Evolutionary conservation across 2,329 filamentous ascomycete genomes (phyloP), one percentile per base, ranked within the genome.

Genomic region (Hypocrella siamensis): DNA sequence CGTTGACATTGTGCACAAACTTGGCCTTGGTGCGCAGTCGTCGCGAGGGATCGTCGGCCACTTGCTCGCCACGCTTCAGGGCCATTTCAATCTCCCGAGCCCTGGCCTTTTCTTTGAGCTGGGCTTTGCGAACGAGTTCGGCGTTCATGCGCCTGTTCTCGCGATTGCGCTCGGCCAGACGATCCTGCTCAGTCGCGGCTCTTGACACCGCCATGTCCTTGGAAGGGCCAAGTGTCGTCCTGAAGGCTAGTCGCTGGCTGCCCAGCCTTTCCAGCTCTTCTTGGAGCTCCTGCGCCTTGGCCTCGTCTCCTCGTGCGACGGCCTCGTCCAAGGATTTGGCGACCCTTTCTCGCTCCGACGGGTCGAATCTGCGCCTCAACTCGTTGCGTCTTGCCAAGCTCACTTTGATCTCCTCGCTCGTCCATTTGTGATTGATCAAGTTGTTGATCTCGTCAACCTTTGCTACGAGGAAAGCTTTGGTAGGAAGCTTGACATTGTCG

Each of bases 51-150:
- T 77, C 73, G 30, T 70, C 68, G 34, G 63, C 56, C 21, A 71
- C 61, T 2, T 61, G 60, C 47, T 81, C 77, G 34, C 75, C 75
- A 25, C 74, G 67, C 38, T 71, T 71, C 28, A 75, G 54, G 26
- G 70, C 72, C 35, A 64, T 66, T 41, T 74, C 73, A 28, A 64
- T 65, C 51, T 69, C 69, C 40, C 70, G 71, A 44, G 62, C 62
- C 41, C 65, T 67, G 31, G 70, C 69, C 43, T 76, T 70, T 57
- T 98, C 90, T 42, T 79, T 78, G 34, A 93, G 65, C 49, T 94
- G 81, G 1, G 86, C 88, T 52, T 82, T 81, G 37, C 88, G 82
- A n/a, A 96, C 80, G 30, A 81, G 77, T 49, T 93, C 82, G n/a
- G 72, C 70, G 47, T 94, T 94, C 42, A 77, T 69, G 36, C 77